Evolutionary conservation across 2,329 filamentous ascomycete genomes (phyloP).

Genomic region (Phaeomoniella chlamydospora): DNA sequence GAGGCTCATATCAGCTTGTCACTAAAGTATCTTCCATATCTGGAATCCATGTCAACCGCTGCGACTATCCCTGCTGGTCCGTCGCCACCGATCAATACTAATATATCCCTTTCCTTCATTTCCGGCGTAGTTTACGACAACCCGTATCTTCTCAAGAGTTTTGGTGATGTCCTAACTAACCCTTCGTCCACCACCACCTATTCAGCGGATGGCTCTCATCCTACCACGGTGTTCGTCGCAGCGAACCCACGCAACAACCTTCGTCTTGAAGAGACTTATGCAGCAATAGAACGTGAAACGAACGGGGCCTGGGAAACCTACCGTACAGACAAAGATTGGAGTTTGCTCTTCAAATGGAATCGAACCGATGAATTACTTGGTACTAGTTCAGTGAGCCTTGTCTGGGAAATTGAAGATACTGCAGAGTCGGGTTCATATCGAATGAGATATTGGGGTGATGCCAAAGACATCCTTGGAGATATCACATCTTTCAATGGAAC

Average conservation of each 20-base stretch:
- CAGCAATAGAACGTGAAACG: conserved; percentile 53
- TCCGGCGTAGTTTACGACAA: conserved; percentile 62
- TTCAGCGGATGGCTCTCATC: conserved; percentile 38
- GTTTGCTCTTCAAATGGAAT: conserved; percentile 66
- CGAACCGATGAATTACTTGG: conserved; percentile 55
- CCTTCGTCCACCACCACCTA: conserved; percentile 35
- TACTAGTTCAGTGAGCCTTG: conserved; percentile 62
- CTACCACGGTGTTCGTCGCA: conserved; percentile 60
- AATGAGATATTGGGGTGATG: conserved; percentile 71
- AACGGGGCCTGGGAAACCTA: conserved; percentile 48
- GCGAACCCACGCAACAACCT: conserved; percentile 87
- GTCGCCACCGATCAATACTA: conserved; percentile 62
- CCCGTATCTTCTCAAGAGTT: conserved; percentile 48
- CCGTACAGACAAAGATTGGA: conserved; percentile 68
- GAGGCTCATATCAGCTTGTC: conserved; percentile 81
- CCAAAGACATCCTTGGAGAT: conserved; percentile 48
- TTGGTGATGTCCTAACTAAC: conserved; percentile 52
- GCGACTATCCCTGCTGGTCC: conserved; percentile 38
- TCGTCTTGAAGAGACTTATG: conserved; percentile 61
- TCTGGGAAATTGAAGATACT: conserved; percentile 59
- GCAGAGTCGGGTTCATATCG: conserved; percentile 52
- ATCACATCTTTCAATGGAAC: conserved; percentile 57
- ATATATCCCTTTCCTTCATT: conserved; percentile 67
- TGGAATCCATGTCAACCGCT: conserved; percentile 35
- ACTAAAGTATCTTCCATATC: conserved; percentile 53